Conservation (phyloP, 2,329 filamentous ascomycete genomes). For the Hymenoscyphus infarciens region DNA sequence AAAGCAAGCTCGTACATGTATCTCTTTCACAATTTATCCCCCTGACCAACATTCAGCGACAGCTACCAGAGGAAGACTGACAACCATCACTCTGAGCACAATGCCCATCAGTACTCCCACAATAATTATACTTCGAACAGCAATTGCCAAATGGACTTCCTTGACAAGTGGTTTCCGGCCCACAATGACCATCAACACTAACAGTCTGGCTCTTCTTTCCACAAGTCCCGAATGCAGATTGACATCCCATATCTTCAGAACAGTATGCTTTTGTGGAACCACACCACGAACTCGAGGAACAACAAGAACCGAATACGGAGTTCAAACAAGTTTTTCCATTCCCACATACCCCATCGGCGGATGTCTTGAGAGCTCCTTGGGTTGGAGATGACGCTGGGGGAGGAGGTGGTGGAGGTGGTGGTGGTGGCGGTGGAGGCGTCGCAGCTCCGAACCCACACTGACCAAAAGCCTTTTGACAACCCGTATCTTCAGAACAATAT, state of each 20-base stretch:
- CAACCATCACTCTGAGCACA: slow-evolving; percentile 13
- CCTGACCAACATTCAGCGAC: neutral
- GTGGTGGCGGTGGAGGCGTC: neutral
- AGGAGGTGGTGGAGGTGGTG: neutral
- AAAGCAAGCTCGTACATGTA: neutral
- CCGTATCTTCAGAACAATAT: slow-evolving; percentile 17
- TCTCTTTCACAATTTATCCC: neutral
- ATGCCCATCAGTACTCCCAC: slow-evolving; percentile 18
- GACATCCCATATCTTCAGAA: slow-evolving; percentile 4
- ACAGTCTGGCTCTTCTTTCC: slow-evolving; percentile 1
- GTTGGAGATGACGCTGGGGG: neutral
- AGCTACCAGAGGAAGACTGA: slow-evolving; percentile 10
- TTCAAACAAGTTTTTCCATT: slow-evolving; percentile 9
- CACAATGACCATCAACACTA: slow-evolving; percentile 22
- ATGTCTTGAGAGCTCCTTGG: neutral
- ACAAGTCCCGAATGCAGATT: slow-evolving; percentile 8
- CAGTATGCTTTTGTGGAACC: slow-evolving; percentile 6
- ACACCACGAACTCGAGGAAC: slow-evolving; percentile 10
- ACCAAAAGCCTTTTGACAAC: slow-evolving; percentile 21
- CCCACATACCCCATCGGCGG: slow-evolving; percentile 9
- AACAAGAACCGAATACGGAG: slow-evolving; percentile 7
- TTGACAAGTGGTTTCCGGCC: slow-evolving; percentile 11
- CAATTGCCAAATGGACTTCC: slow-evolving; percentile 19
- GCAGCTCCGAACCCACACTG: slow-evolving; percentile 9
- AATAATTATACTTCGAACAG: slow-evolving; percentile 21